Conservation (phyloP, 2,329 filamentous ascomycete species). For the Bipolaris oryzae region DNA sequence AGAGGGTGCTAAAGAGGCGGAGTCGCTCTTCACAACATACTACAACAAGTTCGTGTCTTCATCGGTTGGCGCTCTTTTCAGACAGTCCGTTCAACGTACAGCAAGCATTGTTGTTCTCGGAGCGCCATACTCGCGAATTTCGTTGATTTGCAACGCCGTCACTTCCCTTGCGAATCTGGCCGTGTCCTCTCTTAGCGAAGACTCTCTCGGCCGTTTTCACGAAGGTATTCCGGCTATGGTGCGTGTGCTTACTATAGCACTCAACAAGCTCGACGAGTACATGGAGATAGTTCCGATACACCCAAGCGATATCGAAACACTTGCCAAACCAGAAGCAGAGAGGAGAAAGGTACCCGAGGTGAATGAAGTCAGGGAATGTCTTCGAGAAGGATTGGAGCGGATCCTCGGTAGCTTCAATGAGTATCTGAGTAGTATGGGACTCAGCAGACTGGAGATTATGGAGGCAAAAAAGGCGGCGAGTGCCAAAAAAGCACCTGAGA, state of each 20-base stretch:
- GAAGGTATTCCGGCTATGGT: conserved; percentile 77
- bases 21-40: conserved; percentile 34
- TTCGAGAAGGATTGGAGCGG: conserved; percentile 69
- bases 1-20: conserved; percentile 36
- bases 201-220: conserved; percentile 85
- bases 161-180: conserved; percentile 72
- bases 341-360: conserved; percentile 64
- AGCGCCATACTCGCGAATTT: conserved; percentile 68
- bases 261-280: conserved; percentile 73
- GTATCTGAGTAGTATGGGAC: conserved; percentile 72
- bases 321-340: conserved; percentile 51
- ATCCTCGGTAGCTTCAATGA: conserved; percentile 75
- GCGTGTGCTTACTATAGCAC: conserved; percentile 71
- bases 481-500: conserved; percentile 27
- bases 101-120: conserved; percentile 74
- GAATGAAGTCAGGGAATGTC: conserved; percentile 68
- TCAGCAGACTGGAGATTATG: conserved; percentile 73
- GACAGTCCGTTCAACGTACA: conserved; percentile 69
- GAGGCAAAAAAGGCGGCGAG: conserved; percentile 55
- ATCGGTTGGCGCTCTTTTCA: conserved; percentile 70
- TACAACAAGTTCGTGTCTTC: conserved; percentile 46
- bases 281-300: conserved; percentile 65
- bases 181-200: conserved; percentile 76
- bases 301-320: conserved; percentile 76
- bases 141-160: conserved; percentile 58